A percentile compares a stretch with the other conserved stretches of the same genome.
phyloP scores from a whole-genome alignment of 169 alveolate genomes.

The Cytauxzoon felis region DNA sequence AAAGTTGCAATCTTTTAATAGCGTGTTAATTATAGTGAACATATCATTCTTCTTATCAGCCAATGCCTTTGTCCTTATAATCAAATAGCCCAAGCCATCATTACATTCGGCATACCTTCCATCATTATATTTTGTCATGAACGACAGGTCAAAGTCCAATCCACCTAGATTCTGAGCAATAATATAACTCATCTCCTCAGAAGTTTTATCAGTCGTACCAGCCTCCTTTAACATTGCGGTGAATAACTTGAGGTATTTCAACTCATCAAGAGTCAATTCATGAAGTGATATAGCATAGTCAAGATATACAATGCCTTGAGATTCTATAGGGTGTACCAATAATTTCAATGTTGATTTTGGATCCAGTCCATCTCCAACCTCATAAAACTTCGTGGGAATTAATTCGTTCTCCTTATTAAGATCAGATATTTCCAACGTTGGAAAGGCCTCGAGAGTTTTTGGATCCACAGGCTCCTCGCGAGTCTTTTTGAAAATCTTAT shows the following conservation, averaged over 20 bases:
- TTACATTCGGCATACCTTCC: conserved; percentile 47
- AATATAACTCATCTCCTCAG: conserved; percentile 67
- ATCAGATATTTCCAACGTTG: conserved; percentile 62
- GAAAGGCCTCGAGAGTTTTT: conserved; percentile 60
- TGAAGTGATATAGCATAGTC: conserved; percentile 67
- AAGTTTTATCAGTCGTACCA: conserved; percentile 58
- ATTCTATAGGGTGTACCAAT: conserved; percentile 63
- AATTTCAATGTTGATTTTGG: conserved; percentile 27
- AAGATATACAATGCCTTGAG: conserved; percentile 72
- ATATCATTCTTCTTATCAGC: conserved; percentile 61
- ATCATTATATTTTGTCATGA: conserved; percentile 55
- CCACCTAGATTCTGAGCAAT: conserved; percentile 66
- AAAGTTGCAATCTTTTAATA: conserved; percentile 60
- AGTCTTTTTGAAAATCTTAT: conserved; percentile 42
- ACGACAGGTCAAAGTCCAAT: conserved; percentile 43
- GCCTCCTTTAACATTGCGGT: conserved; percentile 65
- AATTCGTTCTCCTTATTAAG: conserved; percentile 59
- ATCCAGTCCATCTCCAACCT: conserved; percentile 5
- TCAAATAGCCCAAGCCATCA: conserved; percentile 63
- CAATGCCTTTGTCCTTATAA: conserved; percentile 63
- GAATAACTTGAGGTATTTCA: conserved; percentile 59
- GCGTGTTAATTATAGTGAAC: conserved; percentile 62
- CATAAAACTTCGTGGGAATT: conserved; percentile 64
- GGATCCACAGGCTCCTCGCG: conserved; percentile 55
- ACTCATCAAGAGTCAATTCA: conserved; percentile 64